Evolutionary conservation across 495 filamentous ascomycete species (phyloP), one percentile per base, ranked within the genome.

Genomic region (Aspergillus panamensis): DNA sequence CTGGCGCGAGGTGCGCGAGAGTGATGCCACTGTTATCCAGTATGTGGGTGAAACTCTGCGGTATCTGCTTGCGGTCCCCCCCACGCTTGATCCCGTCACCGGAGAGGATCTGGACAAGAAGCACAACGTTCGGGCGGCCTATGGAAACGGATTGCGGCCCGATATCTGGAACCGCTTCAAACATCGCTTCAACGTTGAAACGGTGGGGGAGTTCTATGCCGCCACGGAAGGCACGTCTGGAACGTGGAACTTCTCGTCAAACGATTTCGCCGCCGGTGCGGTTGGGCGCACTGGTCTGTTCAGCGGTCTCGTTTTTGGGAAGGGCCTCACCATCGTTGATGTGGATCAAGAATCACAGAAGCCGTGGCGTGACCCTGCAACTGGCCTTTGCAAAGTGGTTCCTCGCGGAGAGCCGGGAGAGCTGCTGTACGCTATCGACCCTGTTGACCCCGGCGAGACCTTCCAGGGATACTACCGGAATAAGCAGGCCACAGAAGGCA

Each of bases 21-120:
- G 82, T 35, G 69, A 88, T 20, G 87, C 93, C 29, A 96, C 90
- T 0, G 77, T 90, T 19, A 87, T 97, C 59, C 94, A 97, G 65
- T 98, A 98, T 62, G 93, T 98, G 9, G 94, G 94, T 33, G 94
- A 98, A 68, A 96, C 90, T 0, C 90, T 91, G 58, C 87, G 94
- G 2, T 98, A 98, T 69, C 82, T 98, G 14, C 80, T 97, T 39
- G 78, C 89, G 0, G 84, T 86, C 0, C 84, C 90, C 1, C 81
- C 88, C 1, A 73, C 82, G 51, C 68, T 82, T 25, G 83, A 90
- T 60, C 77, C 86, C 4, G 62, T 66, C 8, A 90, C 85, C 1
- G 86, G 87, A 17, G 84, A 88, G 63, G 82, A 85, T 60, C 76
- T 91, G 35, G 94, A 97, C 70, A 83, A 81, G 56, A 83, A 87